A percentile compares a stretch with the other conserved stretches of the same genome.
Evolutionary conservation across 495 filamentous ascomycete genomes (phyloP).

Genomic region (Neurospora sublineolata): DNA sequence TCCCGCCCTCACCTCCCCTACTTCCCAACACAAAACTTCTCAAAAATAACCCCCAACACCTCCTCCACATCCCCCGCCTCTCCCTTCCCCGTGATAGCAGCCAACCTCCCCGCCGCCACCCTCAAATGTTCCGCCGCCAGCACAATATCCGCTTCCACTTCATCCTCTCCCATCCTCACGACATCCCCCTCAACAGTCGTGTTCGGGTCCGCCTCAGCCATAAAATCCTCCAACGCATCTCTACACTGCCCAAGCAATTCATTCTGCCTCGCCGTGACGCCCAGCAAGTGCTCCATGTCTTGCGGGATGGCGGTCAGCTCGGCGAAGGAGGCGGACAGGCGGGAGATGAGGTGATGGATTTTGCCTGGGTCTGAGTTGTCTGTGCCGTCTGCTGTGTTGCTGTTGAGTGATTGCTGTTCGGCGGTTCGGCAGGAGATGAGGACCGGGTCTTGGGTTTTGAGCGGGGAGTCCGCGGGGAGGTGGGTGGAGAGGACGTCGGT

Average conservation of each 20-base stretch:
- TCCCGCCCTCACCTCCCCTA: background rate
- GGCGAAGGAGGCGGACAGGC: constrained; percentile 56
- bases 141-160: constrained; percentile 59
- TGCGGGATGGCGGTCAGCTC: constrained; percentile 53
- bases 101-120: constrained; percentile 65
- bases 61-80: constrained; percentile 90
- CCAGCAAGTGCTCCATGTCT: constrained; percentile 67
- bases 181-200: constrained; percentile 10
- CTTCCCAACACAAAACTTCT: constrained; percentile 51
- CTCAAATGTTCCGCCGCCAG: constrained; percentile 85
- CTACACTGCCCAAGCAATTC: constrained; percentile 65
- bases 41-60: constrained; percentile 92
- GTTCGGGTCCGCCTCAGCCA: constrained; percentile 30
- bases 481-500: constrained; percentile 15
- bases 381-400: too few species aligned
- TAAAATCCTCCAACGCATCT: constrained; percentile 57
- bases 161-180: constrained; percentile 13
- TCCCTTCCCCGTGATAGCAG: constrained; percentile 78
- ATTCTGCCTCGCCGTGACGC: constrained; percentile 81
- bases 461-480: background rate
- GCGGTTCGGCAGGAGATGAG: constrained; percentile 57
- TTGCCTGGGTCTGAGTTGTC: constrained; percentile 49
- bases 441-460: constrained; percentile 15
- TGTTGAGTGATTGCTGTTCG: too few species aligned
- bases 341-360: constrained; percentile 56